Percentiles rank a stretch among this genome's conserved stretches.
Conservation (phyloP, 805 yeast genomes). For the Saturnispora hagleri region DNA sequence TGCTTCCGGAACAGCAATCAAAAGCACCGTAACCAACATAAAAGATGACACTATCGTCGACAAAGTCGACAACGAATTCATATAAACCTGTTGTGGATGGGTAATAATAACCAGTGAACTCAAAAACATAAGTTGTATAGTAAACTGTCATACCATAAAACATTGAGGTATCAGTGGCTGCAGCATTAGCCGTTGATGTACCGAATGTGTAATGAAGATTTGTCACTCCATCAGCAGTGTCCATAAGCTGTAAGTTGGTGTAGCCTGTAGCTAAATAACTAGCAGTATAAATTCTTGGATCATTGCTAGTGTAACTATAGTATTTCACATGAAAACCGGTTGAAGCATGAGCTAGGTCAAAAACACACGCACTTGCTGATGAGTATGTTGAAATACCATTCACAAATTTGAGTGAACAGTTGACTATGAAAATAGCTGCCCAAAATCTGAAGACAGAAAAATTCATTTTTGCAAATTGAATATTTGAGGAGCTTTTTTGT, state of each 20-base stretch:
- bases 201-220: not conserved
- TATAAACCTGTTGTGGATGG: constrained; percentile 23
- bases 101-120: constrained; percentile 10
- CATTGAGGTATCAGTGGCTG: not conserved
- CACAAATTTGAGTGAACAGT: not conserved
- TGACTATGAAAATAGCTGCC: no score
- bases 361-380: not conserved
- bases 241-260: not conserved
- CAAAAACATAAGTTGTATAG: constrained; percentile 2
- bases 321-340: constrained; percentile 2
- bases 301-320: not conserved
- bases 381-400: not conserved
- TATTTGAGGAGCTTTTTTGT: no score
- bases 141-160: constrained; percentile 2
- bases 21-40: constrained; percentile 27
- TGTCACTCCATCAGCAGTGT: not conserved
- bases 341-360: not conserved
- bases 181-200: not conserved
- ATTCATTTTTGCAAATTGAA: no score
- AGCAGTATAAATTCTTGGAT: not conserved
- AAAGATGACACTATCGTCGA: constrained; percentile 28
- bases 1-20: constrained; percentile 26
- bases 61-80: constrained; percentile 14
- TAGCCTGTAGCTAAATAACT: not conserved
- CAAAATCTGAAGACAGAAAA: no score